Conservation (phyloP, 2,329 filamentous ascomycete genomes). For the Diaporthe sp. region DNA sequence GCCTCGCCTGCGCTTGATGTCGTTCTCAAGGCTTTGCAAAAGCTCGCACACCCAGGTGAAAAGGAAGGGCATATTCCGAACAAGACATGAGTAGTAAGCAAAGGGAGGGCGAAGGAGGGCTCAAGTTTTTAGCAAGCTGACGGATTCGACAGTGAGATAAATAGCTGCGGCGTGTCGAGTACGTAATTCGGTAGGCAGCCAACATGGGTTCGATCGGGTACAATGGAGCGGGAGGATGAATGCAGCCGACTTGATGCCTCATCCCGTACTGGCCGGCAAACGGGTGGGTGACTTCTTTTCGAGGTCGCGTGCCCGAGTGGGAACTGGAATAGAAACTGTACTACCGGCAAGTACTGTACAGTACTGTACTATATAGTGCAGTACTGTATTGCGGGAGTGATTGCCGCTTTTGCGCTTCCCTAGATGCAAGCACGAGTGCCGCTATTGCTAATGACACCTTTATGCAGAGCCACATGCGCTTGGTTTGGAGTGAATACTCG, state of each 20-base stretch:
- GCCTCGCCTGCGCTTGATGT: slow-evolving; percentile 45
- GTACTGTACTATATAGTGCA: too few relatives aligned
- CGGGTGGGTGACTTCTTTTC: slow-evolving; percentile 18
- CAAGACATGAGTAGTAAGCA: not conserved
- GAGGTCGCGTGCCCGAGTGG: not conserved
- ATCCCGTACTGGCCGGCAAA: not conserved
- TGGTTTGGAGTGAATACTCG: too few relatives aligned
- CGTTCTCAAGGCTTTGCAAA: slow-evolving; percentile 72
- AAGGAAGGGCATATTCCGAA: slow-evolving; percentile 66
- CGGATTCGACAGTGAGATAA: not conserved
- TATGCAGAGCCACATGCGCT: too few relatives aligned
- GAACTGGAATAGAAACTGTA: not conserved
- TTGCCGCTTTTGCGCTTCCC: too few relatives aligned
- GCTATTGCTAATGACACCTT: too few relatives aligned
- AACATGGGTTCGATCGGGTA: not conserved
- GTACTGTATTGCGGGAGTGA: too few relatives aligned
- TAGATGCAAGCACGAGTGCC: too few relatives aligned
- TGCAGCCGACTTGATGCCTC: not conserved
- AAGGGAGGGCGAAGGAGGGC: not conserved
- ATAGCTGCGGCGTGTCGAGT: not conserved
- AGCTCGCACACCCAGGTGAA: slow-evolving; percentile 81
- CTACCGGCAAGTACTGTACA: not conserved
- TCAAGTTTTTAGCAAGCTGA: not conserved
- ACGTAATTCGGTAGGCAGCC: not conserved
- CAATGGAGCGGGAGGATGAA: slow-evolving; percentile 8